These are phyloP conservation scores for Helianthus tuberosus DNA, from an alignment of 129 eudicot species.

Conservation along the genomic window DNA sequence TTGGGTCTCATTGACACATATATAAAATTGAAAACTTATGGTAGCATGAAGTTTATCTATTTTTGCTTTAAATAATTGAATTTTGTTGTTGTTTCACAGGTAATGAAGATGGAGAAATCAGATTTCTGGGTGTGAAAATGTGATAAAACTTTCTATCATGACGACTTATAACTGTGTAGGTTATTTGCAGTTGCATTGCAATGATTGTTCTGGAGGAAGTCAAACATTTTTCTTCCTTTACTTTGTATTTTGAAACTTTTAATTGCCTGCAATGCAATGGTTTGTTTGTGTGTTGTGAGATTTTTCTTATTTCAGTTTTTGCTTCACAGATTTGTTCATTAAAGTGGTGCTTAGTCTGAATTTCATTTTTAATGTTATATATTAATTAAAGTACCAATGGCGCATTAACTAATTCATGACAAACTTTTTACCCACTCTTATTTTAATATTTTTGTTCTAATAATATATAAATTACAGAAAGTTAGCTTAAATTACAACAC, in stretches of 20 bases:
- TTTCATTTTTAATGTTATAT: too few relatives aligned
- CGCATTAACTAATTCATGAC: too few relatives aligned
- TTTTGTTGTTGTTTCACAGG: slow-evolving; percentile 16
- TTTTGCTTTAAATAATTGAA: background rate
- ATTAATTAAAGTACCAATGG: too few relatives aligned
- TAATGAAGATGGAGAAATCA: slow-evolving; percentile 30
- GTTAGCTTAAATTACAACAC: too few relatives aligned
- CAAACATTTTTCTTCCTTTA: slow-evolving; percentile 22
- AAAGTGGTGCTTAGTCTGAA: too few relatives aligned
- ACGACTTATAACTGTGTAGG: slow-evolving; percentile 19
- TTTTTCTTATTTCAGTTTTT: background rate
- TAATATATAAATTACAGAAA: too few relatives aligned
- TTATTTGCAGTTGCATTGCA: slow-evolving; percentile 24
- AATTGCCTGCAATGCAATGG: slow-evolving; percentile 29
- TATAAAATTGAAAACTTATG: background rate
- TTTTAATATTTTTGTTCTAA: too few relatives aligned
- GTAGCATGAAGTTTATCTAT: background rate
- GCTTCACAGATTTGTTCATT: too few relatives aligned
- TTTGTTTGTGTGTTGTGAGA: slow-evolving; percentile 39
- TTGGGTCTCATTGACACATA: background rate
- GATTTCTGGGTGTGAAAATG: slow-evolving; percentile 3
- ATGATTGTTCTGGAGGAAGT: slow-evolving; percentile 30
- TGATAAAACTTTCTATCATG: slow-evolving; percentile 8
- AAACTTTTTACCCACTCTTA: too few relatives aligned
- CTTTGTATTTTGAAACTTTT: slow-evolving; percentile 23